Conservation (phyloP, 306 rosid genomes). For the Acacia confusa region DNA sequence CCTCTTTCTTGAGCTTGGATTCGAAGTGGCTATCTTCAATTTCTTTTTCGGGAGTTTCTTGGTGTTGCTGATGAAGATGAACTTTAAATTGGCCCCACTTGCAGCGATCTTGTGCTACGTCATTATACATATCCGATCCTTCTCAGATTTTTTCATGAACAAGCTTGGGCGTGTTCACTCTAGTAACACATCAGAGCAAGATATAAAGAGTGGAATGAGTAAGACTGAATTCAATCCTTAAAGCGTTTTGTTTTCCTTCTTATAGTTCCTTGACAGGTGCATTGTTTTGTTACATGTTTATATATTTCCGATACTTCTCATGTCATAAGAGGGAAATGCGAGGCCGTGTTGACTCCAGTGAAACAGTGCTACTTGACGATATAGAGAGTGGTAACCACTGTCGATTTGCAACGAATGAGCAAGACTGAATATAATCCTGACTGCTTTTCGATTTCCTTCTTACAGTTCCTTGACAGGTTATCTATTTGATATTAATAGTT, state of each 20-base stretch:
- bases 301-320: neutral
- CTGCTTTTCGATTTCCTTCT: neutral
- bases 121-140: neutral
- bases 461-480: neutral
- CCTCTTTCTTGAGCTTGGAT: constrained; percentile 9
- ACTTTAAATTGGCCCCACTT: neutral
- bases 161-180: neutral
- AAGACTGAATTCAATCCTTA: neutral
- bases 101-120: neutral
- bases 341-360: neutral
- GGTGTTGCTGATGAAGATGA: neutral
- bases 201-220: too few relatives aligned
- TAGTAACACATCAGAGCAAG: neutral
- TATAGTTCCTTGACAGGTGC: neutral
- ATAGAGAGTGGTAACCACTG: neutral
- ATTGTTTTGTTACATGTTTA: neutral
- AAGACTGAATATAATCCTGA: neutral
- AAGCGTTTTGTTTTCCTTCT: neutral
- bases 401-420: neutral
- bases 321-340: neutral
- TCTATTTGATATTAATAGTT: neutral
- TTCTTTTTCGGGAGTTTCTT: neutral
- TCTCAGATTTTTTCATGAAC: neutral
- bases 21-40: neutral
- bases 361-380: neutral